Evolutionary conservation across 192 early-diverging fungal genomes (phyloP), one percentile per base, ranked within the genome.

Genomic region (Rhizophagus sp.): DNA sequence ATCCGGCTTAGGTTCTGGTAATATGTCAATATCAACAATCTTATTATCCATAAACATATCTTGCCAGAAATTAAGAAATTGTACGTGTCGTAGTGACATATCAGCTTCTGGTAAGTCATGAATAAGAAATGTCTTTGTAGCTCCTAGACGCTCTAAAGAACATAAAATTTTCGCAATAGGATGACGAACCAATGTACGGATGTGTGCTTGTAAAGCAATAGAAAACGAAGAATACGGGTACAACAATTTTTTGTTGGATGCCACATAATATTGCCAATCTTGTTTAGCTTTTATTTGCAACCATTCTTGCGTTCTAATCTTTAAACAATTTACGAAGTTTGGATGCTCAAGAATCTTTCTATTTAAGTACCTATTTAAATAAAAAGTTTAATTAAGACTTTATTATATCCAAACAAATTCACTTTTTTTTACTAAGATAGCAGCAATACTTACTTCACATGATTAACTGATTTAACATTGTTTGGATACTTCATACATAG

Each of bases 401-500:
- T n/a, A n/a, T 24, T 70, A 41, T 70, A 47, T 70, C 1, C 8
- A 2, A 41, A 39, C 22, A 70, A 22, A 44, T 41, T 22, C 33
- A 47, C n/a, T 8, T 33, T n/a, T 41, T 9, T 39, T 39, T n/a
- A 41, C 17, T 10, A 22, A 22, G 2, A 70, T 10, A 70, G 41
- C 4, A 69, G 10, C 3, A 2, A 44, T 41, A 47, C 33, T 77
- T 76, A 65, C 75, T 25, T 77, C 2, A 77, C 49, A 41, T 70
- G 80, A 24, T 78, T 65, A 24, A 81, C 22, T 11, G 57, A 68
- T 52, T 79, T 66, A 68, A 15, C 9, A 22, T 80, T 61, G 6
- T 64, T 68, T 12, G 80, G 80, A 70, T 81, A 81, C 68, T 81
- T 81, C 19, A 78, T 77, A 19, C 75, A 78, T 30, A 78, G 39